Conservation (phyloP, 129 eudicot species). For the Flaveria ramosissima region DNA sequence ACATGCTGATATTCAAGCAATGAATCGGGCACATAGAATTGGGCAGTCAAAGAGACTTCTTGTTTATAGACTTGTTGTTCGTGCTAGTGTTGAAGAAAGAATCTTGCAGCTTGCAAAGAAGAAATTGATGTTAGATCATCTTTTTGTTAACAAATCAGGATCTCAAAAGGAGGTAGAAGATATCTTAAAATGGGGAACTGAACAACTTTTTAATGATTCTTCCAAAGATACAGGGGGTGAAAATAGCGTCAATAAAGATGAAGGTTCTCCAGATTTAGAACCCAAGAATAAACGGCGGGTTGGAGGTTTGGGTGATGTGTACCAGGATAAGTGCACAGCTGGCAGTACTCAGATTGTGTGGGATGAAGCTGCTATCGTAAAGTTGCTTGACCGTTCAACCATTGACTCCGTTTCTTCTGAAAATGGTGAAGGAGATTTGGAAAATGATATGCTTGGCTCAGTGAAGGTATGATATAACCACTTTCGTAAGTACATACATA, state of each 20-base stretch:
- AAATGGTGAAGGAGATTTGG: conserved; percentile 72
- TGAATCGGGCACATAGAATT: conserved; percentile 97
- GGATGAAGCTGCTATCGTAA: conserved; percentile 83
- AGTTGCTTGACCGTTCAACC: conserved; percentile 88
- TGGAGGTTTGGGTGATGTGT: conserved; percentile 95
- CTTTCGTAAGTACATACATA: not conserved
- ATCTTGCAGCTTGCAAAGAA: conserved; percentile 95
- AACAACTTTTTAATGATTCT: conserved; percentile 74
- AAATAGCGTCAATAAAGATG: conserved; percentile 45
- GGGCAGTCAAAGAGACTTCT: conserved; percentile 91
- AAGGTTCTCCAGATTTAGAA: conserved; percentile 50
- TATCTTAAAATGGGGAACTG: conserved; percentile 95
- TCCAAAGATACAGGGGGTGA: conserved; percentile 57
- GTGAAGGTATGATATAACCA: conserved; percentile 62
- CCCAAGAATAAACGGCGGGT: conserved; percentile 56
- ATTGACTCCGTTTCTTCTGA: conserved; percentile 59
- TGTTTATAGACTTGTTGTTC: conserved; percentile 92
- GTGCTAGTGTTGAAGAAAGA: conserved; percentile 98
- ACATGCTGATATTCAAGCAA: conserved; percentile 97
- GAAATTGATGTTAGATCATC: conserved; percentile 95
- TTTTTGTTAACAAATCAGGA: conserved; percentile 85
- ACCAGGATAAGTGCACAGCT: conserved; percentile 83
- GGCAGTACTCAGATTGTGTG: conserved; percentile 67
- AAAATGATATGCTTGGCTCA: conserved; percentile 96
- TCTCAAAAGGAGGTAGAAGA: conserved; percentile 97